Evolutionary conservation across 352 stramenopile species (phyloP).

Genomic region (Nothophytophthora sp.): DNA sequence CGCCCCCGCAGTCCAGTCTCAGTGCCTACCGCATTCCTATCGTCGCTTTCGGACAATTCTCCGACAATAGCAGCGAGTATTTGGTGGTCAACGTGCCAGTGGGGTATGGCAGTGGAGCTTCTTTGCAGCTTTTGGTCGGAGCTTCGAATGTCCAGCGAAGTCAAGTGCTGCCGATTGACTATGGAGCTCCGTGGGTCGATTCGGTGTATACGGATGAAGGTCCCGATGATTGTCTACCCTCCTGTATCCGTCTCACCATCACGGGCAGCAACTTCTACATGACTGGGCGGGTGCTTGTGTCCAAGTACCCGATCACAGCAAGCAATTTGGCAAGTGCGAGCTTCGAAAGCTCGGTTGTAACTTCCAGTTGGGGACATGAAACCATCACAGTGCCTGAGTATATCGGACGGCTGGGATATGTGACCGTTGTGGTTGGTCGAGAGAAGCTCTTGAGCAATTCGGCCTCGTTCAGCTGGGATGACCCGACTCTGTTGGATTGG

Average conservation of each 20-base stretch:
- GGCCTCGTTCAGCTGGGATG: constrained; percentile 57
- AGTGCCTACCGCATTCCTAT: constrained; percentile 38
- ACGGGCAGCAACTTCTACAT: constrained; percentile 57
- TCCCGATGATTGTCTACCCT: constrained; percentile 37
- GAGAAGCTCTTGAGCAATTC: constrained; percentile 52
- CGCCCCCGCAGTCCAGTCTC: constrained; percentile 32
- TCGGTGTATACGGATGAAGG: constrained; percentile 65
- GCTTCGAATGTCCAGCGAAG: constrained; percentile 42
- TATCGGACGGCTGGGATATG: constrained; percentile 44
- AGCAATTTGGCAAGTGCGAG: constrained; percentile 22
- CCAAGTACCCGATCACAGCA: constrained; percentile 34
- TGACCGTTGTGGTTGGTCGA: constrained; percentile 47
- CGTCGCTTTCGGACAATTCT: constrained; percentile 38
- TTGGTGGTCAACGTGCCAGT: constrained; percentile 41
- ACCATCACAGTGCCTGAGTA: constrained; percentile 41
- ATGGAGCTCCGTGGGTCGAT: constrained; percentile 47
- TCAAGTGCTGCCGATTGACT: constrained; percentile 30
- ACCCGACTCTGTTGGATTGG: constrained; percentile 59
- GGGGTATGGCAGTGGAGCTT: constrained; percentile 37
- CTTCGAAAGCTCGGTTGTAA: constrained; percentile 13
- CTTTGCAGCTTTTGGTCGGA: constrained; percentile 40
- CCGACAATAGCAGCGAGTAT: constrained; percentile 31
- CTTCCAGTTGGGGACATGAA: constrained; percentile 45
- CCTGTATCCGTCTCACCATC: constrained; percentile 53
- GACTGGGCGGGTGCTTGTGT: constrained; percentile 35